These are phyloP conservation scores for Pelargonium myrrhifolium DNA, from an alignment of 441 rosid species.

Conservation along the genomic window DNA sequence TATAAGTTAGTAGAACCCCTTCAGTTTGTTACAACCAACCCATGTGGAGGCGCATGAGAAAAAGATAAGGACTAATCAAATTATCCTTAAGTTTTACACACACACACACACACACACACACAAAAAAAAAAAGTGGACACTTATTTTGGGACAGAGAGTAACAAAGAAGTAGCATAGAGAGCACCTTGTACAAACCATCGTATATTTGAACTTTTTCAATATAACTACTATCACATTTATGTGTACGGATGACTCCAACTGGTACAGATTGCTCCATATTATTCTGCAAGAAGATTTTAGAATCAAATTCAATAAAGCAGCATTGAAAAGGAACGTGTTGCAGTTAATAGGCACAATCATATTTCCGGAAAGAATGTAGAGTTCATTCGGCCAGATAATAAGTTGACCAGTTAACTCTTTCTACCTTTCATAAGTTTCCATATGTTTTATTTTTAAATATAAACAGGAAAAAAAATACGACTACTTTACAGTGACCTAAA, in stretches of 20 bases:
- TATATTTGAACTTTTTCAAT: conserved; percentile 26
- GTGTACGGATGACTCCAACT: conserved; percentile 38
- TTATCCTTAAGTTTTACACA: too few species aligned
- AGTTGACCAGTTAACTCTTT: too few species aligned
- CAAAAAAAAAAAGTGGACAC: neutral
- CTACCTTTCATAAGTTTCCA: neutral
- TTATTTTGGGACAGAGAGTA: neutral
- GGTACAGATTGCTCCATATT: conserved; percentile 32
- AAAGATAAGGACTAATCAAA: too few species aligned
- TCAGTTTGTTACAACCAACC: too few species aligned
- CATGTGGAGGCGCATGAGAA: too few species aligned
- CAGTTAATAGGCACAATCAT: neutral
- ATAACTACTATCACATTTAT: conserved; percentile 18
- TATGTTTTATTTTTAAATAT: too few species aligned
- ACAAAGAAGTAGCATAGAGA: neutral
- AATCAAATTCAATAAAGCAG: neutral
- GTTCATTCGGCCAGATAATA: too few species aligned
- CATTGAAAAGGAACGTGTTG: neutral
- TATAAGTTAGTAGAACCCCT: too few species aligned
- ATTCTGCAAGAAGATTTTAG: conserved; percentile 27
- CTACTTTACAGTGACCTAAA: neutral
- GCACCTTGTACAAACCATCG: conserved; percentile 49
- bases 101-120: too few species aligned
- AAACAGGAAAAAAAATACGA: too few species aligned
- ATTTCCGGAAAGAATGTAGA: neutral